Conservation (phyloP, 768 basidiomycete genomes). For the Mycena venus region DNA sequence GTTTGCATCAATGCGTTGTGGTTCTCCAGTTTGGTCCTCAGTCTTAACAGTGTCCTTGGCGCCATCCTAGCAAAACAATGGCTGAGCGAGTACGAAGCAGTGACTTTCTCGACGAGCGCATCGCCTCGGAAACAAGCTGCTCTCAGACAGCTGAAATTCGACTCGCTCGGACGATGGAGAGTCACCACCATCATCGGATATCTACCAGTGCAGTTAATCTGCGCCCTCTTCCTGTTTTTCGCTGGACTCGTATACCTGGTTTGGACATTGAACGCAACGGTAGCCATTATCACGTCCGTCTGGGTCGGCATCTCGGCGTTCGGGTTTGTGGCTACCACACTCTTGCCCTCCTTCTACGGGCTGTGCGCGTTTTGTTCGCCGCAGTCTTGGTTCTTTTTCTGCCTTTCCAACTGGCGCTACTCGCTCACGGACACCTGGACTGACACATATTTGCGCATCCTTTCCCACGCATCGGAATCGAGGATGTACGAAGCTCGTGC, state of each 20-base stretch:
- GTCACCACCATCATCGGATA: neutral
- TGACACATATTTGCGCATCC: neutral
- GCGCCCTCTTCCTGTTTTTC: slow-evolving; percentile 2
- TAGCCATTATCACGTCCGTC: slow-evolving; percentile 1
- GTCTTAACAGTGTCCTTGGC: neutral
- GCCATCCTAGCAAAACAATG: slow-evolving; percentile 2
- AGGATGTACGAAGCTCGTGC: neutral
- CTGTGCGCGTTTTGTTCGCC: slow-evolving; percentile 9
- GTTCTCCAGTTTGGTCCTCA: slow-evolving; percentile 5
- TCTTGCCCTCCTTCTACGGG: neutral
- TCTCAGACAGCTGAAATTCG: neutral
- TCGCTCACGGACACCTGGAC: slow-evolving; percentile 3
- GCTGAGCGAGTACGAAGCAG: neutral
- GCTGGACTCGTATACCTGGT: neutral
- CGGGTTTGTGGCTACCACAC: neutral
- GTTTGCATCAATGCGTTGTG: slow-evolving; percentile 1
- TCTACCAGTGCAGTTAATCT: slow-evolving; percentile 2
- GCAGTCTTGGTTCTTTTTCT: slow-evolving; percentile 2
- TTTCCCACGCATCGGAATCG: neutral
- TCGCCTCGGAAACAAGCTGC: neutral
- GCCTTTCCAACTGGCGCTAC: neutral
- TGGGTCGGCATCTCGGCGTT: neutral
- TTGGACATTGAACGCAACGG: neutral
- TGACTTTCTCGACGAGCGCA: neutral
- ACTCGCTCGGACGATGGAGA: neutral